Evolutionary conservation across 805 yeast genomes (phyloP), one percentile per base, ranked within the genome.

Genomic region (Candida insectorum): DNA sequence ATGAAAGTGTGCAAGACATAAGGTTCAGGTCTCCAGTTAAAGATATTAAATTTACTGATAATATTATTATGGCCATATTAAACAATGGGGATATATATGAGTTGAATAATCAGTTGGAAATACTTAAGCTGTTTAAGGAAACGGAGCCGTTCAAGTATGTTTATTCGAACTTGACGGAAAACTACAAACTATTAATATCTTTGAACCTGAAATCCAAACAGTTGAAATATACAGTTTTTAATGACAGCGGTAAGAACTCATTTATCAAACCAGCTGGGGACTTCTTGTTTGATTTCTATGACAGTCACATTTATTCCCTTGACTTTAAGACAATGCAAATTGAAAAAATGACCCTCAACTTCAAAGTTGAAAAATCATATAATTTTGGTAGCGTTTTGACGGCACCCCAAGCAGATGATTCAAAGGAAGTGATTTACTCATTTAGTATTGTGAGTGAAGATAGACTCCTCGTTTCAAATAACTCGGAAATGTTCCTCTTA

Each of bases 401-500:
- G 6, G 11, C 10, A 20, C 11, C 23, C 8, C n/a, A n/a, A n/a
- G 25, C 19, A 2, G 22, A 23, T 13, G 37, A 29, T 10, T 26
- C 34, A 15, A n/a, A n/a, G n/a, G n/a, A n/a, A n/a, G n/a, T n/a
- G n/a, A n/a, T n/a, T n/a, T 16, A 14, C 11, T 60, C 76, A 2
- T 54, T 73, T 18, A 34, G 49, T 22, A 52, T 69, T 3, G 69
- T 70, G 4, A 60, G 74, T 24, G 51, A 67, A 10, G 73, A 71
- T 43, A 59, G 81, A 43, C 43, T 73, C n/a, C 49, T 75, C 8
- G 41, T 75, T 7, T 54, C 75, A 0, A 51, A 55, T 33, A 61
- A 60, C 18, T 56, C 62, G 39, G 57, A 62, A 32, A 48, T 74
- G 22, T 60, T 62, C 24, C 51, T 75, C 31, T 43, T 75, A 30